A percentile compares a stretch with the other conserved stretches of the same genome.
Evolutionary conservation across 331 rosid species (phyloP).

Genomic region (Cydonia oblonga): DNA sequence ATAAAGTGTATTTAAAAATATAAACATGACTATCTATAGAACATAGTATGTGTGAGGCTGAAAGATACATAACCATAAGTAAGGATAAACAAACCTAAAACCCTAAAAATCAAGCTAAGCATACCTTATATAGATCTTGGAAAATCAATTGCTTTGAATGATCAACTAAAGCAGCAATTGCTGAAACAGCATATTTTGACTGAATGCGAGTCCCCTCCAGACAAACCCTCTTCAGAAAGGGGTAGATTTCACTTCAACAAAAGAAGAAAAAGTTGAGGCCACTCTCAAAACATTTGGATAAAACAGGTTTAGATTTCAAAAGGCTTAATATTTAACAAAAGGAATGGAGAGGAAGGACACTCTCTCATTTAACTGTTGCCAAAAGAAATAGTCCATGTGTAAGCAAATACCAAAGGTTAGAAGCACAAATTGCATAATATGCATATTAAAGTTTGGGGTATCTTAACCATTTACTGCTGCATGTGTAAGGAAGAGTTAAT

Average conservation of each 20-base stretch:
- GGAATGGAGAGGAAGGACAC: neutral
- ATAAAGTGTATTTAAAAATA: neutral
- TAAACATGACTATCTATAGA: neutral
- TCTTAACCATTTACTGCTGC: neutral
- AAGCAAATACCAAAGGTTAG: neutral
- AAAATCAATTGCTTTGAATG: slow-evolving; percentile 35
- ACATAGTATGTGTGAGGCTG: neutral
- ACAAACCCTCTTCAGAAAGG: slow-evolving; percentile 54
- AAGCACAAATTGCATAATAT: neutral
- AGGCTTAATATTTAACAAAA: neutral
- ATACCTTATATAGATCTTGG: slow-evolving; percentile 55
- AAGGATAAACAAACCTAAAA: neutral
- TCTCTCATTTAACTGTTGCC: neutral
- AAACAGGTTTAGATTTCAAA: neutral
- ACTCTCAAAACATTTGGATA: neutral
- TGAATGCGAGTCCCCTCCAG: slow-evolving; percentile 66
- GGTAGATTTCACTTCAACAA: slow-evolving; percentile 57
- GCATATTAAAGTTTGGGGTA: neutral
- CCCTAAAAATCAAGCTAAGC: neutral
- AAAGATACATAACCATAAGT: neutral
- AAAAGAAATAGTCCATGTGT: neutral
- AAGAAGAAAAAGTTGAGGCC: neutral
- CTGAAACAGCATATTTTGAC: slow-evolving; percentile 67
- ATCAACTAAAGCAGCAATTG: slow-evolving; percentile 47
- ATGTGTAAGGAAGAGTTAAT: neutral